Evolutionary conservation across 2,329 filamentous ascomycete genomes (phyloP).

Genomic region (Ophiostoma populinum): DNA sequence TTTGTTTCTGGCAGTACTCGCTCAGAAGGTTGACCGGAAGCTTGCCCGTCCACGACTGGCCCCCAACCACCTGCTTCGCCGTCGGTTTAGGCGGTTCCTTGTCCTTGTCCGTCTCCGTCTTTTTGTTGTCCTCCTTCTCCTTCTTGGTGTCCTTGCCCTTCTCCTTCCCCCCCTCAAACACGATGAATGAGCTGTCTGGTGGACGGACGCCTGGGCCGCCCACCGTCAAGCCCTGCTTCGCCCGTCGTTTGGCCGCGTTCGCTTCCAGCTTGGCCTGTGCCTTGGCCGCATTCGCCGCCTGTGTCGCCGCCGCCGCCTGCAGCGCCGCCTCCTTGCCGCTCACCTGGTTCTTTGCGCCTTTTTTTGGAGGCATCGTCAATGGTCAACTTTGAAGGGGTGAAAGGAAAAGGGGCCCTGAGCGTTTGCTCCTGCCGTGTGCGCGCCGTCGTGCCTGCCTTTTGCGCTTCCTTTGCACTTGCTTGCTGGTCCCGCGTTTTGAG

Average conservation of each 20-base stretch:
- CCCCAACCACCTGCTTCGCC: slow-evolving; percentile 71
- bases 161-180: slow-evolving; percentile 41
- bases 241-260: background rate
- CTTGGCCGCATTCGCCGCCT: slow-evolving; percentile 1
- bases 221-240: slow-evolving; percentile 9
- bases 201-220: slow-evolving; percentile 1
- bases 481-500: too few species aligned
- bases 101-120: slow-evolving; percentile 14
- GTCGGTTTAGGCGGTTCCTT: slow-evolving; percentile 39
- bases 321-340: slow-evolving; percentile 4
- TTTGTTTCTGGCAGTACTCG: slow-evolving; percentile 89
- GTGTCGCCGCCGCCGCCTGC: slow-evolving; percentile 3
- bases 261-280: slow-evolving; percentile 4
- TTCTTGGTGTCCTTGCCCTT: slow-evolving; percentile 32
- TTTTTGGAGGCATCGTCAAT: slow-evolving; percentile 10
- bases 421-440: too few species aligned
- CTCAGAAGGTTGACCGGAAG: slow-evolving; percentile 83
- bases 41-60: slow-evolving; percentile 94
- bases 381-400: too few species aligned
- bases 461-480: too few species aligned
- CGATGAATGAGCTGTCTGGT: slow-evolving; percentile 35
- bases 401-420: too few species aligned
- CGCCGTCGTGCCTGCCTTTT: too few species aligned
- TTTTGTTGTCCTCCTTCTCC: slow-evolving; percentile 32
- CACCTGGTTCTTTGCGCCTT: slow-evolving; percentile 6